phyloP scores from a whole-genome alignment of 805 yeast genomes.

The Kluyveromyces starmeri region DNA sequence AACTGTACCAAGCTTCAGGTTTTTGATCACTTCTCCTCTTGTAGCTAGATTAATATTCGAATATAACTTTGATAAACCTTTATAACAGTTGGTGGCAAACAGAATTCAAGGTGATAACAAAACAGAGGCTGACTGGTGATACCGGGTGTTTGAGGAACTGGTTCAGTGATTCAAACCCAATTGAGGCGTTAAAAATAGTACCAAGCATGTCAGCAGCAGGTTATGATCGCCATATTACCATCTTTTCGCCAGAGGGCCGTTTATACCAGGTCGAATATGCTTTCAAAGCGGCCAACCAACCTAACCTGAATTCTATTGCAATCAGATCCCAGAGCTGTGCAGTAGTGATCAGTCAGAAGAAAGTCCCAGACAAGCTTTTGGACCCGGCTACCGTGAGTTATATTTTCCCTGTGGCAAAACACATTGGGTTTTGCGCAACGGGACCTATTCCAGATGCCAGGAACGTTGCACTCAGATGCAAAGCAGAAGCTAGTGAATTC shows the following conservation, averaged over 20 bases:
- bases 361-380: conserved; percentile 88
- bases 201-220: conserved; percentile 69
- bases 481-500: conserved; percentile 94
- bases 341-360: conserved; percentile 88
- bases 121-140: no score
- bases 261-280: conserved; percentile 97
- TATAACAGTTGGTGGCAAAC: no score
- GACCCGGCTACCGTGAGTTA: conserved; percentile 84
- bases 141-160: no score
- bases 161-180: no score
- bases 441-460: conserved; percentile 97
- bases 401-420: conserved; percentile 70
- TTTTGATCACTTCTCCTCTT: no score
- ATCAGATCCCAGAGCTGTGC: conserved; percentile 80
- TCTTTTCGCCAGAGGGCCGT: conserved; percentile 97
- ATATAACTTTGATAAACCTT: no score
- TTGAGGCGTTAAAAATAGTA: no score
- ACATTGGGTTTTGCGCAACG: conserved; percentile 83
- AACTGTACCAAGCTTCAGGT: no score
- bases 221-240: conserved; percentile 96
- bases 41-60: no score
- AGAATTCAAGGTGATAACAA: no score
- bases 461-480: conserved; percentile 80
- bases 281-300: conserved; percentile 88
- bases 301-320: conserved; percentile 84